Conservation (phyloP, 2,329 filamentous ascomycete species). For the Ceratocystis alfenasii region DNA sequence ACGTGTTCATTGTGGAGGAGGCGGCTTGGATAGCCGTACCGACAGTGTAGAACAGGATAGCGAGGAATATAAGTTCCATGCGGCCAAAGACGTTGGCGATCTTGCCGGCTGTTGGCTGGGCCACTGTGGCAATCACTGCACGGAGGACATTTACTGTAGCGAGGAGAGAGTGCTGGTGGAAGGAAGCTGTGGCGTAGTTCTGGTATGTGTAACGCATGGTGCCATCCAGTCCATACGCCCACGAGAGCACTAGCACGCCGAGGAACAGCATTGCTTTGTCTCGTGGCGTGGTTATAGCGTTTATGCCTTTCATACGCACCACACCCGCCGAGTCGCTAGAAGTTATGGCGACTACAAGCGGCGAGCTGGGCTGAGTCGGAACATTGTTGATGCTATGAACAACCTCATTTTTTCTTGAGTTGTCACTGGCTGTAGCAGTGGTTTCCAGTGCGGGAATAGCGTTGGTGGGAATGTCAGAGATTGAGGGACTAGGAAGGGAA, state of each 20-base stretch:
- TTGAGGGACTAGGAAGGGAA: background rate
- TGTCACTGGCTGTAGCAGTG: background rate
- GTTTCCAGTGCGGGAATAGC: background rate
- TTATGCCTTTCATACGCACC: conserved; percentile 45
- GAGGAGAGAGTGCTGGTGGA: conserved; percentile 41
- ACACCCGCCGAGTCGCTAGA: conserved; percentile 39
- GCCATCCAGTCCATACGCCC: conserved; percentile 50
- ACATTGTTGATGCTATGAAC: background rate
- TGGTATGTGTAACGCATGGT: conserved; percentile 45
- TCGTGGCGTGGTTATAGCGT: conserved; percentile 37
- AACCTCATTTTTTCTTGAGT: background rate
- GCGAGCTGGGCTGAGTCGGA: background rate
- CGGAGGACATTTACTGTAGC: conserved; percentile 47
- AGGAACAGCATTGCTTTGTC: conserved; percentile 48
- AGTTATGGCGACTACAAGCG: background rate
- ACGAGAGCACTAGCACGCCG: conserved; percentile 50
- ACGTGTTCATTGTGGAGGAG: conserved; percentile 37
- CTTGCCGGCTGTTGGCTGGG: conserved; percentile 45
- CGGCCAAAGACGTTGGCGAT: conserved; percentile 53
- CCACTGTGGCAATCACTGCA: conserved; percentile 47
- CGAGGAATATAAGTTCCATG: conserved; percentile 43
- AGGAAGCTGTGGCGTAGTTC: conserved; percentile 41
- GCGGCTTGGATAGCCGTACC: conserved; percentile 46
- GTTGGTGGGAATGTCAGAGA: background rate
- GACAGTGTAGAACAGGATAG: conserved; percentile 48